A percentile compares a stretch with the other conserved stretches of the same genome.
phyloP scores from a whole-genome alignment of 345 rosid genomes.

The Limnanthes douglasii region DNA sequence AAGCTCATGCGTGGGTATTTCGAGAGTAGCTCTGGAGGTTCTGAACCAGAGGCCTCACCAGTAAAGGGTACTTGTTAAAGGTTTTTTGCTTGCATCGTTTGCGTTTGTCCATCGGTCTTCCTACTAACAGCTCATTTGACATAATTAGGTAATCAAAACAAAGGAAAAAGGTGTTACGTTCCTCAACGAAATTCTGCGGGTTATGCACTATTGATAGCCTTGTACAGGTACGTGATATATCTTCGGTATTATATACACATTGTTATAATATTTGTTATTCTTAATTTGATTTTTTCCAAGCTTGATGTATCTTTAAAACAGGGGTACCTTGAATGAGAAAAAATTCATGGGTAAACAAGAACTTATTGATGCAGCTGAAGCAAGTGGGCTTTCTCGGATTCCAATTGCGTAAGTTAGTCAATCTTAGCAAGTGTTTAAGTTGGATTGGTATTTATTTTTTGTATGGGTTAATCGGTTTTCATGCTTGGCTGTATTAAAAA shows the following conservation, averaged over 20 bases:
- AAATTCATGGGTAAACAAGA: conserved; percentile 78
- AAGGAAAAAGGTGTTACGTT: conserved; percentile 37
- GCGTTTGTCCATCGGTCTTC: not conserved
- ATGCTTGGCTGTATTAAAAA: too few species aligned
- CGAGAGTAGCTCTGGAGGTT: conserved; percentile 20
- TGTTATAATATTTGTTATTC: not conserved
- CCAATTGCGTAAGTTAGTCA: conserved; percentile 47
- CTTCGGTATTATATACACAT: not conserved
- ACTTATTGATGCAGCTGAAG: conserved; percentile 88
- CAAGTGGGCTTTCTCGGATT: conserved; percentile 78
- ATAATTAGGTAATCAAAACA: conserved; percentile 31
- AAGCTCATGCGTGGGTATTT: conserved; percentile 55
- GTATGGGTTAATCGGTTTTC: too few species aligned
- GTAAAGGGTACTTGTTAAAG: conserved; percentile 20
- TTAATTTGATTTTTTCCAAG: conserved; percentile 5
- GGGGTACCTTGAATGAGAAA: conserved; percentile 47
- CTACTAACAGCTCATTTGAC: not conserved
- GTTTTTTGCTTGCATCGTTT: too few species aligned
- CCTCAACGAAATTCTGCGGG: conserved; percentile 80
- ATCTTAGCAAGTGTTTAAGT: too few species aligned
- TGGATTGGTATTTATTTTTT: too few species aligned
- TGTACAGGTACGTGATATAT: conserved; percentile 38
- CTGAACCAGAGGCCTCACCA: conserved; percentile 38
- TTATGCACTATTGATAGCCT: conserved; percentile 64
- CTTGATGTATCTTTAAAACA: conserved; percentile 10